Evolutionary conservation across 1,139 yeast species (phyloP).

Genomic region (Suhomyces yuchorum): DNA sequence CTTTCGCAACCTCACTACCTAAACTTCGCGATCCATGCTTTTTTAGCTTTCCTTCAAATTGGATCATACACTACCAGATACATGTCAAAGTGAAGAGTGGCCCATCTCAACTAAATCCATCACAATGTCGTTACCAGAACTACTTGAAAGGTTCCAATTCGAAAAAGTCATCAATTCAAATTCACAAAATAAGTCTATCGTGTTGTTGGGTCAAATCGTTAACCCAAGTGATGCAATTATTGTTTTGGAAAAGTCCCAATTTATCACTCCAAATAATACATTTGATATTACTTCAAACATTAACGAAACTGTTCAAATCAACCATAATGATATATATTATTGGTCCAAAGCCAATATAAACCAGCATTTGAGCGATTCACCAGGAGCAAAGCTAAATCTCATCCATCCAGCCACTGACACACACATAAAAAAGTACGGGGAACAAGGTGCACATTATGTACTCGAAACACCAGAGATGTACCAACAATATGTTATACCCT

Average conservation of each 20-base stretch:
- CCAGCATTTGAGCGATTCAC: conserved; percentile 49
- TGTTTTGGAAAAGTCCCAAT: conserved; percentile 71
- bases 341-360: conserved; percentile 68
- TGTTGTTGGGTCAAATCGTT: conserved; percentile 66
- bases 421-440: conserved; percentile 74
- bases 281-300: conserved; percentile 27
- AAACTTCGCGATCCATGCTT: too few relatives aligned
- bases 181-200: conserved; percentile 65
- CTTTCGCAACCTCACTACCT: too few relatives aligned
- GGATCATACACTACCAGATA: background rate
- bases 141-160: conserved; percentile 43
- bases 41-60: too few relatives aligned
- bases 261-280: conserved; percentile 28
- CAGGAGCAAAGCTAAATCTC: conserved; percentile 72
- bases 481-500: conserved; percentile 63
- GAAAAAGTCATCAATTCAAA: conserved; percentile 51
- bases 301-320: conserved; percentile 46
- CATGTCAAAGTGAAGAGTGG: too few relatives aligned
- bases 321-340: conserved; percentile 76
- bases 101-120: background rate
- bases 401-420: conserved; percentile 89
- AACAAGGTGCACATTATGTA: conserved; percentile 60
- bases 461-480: conserved; percentile 83
- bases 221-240: conserved; percentile 62
- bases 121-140: conserved; percentile 15